Percentiles rank a stretch among this genome's conserved stretches.
These are phyloP conservation scores for Melampsora americana DNA, from an alignment of 1,284 basidiomycete genomes.

Conservation along the genomic window DNA sequence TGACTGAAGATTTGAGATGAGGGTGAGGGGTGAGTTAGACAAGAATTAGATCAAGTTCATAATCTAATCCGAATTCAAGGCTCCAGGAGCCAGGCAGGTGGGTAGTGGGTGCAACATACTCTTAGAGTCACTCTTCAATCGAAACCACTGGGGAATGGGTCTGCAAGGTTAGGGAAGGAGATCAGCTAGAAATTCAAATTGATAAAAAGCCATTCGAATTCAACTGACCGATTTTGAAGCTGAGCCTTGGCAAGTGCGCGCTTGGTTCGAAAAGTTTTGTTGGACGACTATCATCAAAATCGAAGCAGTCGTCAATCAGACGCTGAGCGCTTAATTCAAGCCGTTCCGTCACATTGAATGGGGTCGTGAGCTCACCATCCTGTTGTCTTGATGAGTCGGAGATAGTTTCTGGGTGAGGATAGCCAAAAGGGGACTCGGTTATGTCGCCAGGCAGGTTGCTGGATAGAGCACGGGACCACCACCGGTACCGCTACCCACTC, in stretches of 20 bases:
- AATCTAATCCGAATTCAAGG: not conserved
- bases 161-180: slow-evolving; percentile 55
- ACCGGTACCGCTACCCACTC: too few species aligned
- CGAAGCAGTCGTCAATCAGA: slow-evolving; percentile 58
- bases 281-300: slow-evolving; percentile 66
- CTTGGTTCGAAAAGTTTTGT: slow-evolving; percentile 96
- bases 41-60: not conserved
- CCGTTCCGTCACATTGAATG: too few species aligned
- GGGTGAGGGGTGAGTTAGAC: not conserved
- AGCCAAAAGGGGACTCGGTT: too few species aligned
- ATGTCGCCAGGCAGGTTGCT: too few species aligned
- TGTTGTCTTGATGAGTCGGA: too few species aligned
- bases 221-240: slow-evolving; percentile 84
- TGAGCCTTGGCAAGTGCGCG: slow-evolving; percentile 92
- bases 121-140: slow-evolving; percentile 90
- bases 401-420: too few species aligned
- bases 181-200: not conserved
- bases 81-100: not conserved
- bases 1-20: slow-evolving; percentile 40
- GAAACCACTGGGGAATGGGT: slow-evolving; percentile 98
- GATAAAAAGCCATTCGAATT: slow-evolving; percentile 4
- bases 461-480: too few species aligned
- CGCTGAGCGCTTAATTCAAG: too few species aligned
- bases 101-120: slow-evolving; percentile 61
- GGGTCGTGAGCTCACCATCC: too few species aligned